Evolutionary conservation across 208 protist species (phyloP).

Genomic region (Acanthamoeba triangularis): DNA sequence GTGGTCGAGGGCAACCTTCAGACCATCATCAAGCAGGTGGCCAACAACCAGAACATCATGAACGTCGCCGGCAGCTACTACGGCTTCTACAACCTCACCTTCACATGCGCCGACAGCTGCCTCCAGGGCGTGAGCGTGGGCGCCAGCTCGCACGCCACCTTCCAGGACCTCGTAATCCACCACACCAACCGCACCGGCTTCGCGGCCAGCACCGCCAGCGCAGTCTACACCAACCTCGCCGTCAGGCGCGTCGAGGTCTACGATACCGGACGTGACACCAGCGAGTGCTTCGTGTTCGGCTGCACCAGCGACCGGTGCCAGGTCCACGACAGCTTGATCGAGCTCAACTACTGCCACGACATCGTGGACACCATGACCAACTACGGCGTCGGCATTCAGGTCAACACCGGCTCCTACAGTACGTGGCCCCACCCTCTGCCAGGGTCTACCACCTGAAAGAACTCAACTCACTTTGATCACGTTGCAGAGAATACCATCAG

Average conservation of each 20-base stretch:
- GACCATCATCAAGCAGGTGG: not conserved
- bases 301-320: not conserved
- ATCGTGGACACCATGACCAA: not conserved
- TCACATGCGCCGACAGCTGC: not conserved
- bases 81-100: conserved; percentile 16
- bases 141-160: not conserved
- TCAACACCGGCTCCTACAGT: conserved; percentile 19
- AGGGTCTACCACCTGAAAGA: too few relatives aligned
- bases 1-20: not conserved
- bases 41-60: not conserved
- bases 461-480: too few relatives aligned
- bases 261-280: not conserved
- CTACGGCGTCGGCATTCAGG: not conserved
- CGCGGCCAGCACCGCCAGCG: not conserved
- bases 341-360: conserved; percentile 44
- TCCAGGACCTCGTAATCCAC: not conserved
- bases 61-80: not conserved
- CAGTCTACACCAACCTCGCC: not conserved
- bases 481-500: not conserved
- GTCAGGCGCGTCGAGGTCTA: not conserved
- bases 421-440: too few relatives aligned
- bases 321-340: not conserved
- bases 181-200: not conserved
- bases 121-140: not conserved
- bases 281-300: not conserved